Evolutionary conservation across 352 stramenopile genomes (phyloP).

Genomic region (Phytophthora europaea): DNA sequence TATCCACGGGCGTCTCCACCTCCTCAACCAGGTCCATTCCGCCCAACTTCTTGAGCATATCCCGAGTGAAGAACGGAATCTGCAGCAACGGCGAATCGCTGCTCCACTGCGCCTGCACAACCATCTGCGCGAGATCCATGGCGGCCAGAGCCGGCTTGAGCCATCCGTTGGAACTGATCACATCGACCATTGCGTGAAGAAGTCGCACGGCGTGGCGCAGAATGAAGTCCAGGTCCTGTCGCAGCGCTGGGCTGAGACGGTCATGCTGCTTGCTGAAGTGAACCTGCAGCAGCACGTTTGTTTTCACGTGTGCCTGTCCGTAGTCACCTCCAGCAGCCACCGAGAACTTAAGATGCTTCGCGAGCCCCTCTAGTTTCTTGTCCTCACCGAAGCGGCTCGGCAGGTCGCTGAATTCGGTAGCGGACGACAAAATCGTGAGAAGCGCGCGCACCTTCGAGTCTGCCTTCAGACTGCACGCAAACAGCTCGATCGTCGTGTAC

Average conservation of each 20-base stretch:
- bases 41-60: slow-evolving; percentile 76
- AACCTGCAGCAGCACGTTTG: slow-evolving; percentile 97
- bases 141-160: slow-evolving; percentile 98
- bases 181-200: slow-evolving; percentile 98
- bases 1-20: slow-evolving; percentile 85
- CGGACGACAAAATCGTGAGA: slow-evolving; percentile 97
- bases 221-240: slow-evolving; percentile 93
- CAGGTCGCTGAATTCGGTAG: slow-evolving; percentile 97
- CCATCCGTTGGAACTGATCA: slow-evolving; percentile 99
- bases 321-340: slow-evolving; percentile 91
- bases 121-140: slow-evolving; percentile 99
- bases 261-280: slow-evolving; percentile 97
- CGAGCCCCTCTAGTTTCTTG: slow-evolving; percentile 93
- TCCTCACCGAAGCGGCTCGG: slow-evolving; percentile 96
- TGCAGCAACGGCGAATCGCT: slow-evolving; percentile 97
- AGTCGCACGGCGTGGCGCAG: slow-evolving; percentile 94
- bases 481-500: slow-evolving; percentile 99
- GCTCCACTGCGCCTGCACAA: slow-evolving; percentile 99
- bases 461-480: slow-evolving; percentile 96
- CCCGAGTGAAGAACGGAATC: slow-evolving; percentile 97
- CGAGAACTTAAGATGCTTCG: slow-evolving; percentile 95
- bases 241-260: slow-evolving; percentile 93
- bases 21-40: slow-evolving; percentile 75
- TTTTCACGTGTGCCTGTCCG: slow-evolving; percentile 96
- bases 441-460: slow-evolving; percentile 98